Percentiles rank a stretch among this genome's conserved stretches.
phyloP scores from a whole-genome alignment of 2,329 filamentous ascomycete species.

The Aspergillus glaucus region DNA sequence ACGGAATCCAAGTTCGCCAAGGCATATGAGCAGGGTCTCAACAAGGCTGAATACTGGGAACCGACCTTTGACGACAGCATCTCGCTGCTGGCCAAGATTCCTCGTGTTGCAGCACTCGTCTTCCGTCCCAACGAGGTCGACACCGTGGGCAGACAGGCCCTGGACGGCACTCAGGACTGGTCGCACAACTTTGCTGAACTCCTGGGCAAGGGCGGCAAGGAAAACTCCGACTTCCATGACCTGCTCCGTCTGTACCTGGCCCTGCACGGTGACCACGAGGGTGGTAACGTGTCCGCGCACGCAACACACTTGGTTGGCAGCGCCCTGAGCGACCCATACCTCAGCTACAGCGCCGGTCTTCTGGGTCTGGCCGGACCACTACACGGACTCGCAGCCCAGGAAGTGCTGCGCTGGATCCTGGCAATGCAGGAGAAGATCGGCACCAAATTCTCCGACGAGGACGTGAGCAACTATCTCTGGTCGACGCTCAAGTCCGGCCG shows the following conservation, averaged over 20 bases:
- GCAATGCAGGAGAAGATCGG: conserved; percentile 92
- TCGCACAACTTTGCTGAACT: conserved; percentile 97
- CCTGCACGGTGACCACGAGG: conserved; percentile 96
- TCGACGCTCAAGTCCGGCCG: conserved; percentile 85
- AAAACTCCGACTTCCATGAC: conserved; percentile 74
- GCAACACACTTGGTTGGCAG: conserved; percentile 91
- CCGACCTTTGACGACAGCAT: conserved; percentile 95
- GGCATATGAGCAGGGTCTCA: conserved; percentile 81
- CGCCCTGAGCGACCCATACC: conserved; percentile 87
- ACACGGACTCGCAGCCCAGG: conserved; percentile 89
- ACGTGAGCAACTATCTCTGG: conserved; percentile 89
- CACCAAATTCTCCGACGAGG: conserved; percentile 66
- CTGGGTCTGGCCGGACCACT: conserved; percentile 92
- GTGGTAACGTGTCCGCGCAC: conserved; percentile 94
- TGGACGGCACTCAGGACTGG: conserved; percentile 88
- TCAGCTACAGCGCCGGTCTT: conserved; percentile 92
- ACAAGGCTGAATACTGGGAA: conserved; percentile 98
- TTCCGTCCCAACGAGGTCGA: conserved; percentile 79
- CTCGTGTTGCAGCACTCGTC: conserved; percentile 93
- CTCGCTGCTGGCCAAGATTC: conserved; percentile 88
- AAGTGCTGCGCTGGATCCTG: conserved; percentile 92
- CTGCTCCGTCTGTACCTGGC: conserved; percentile 89
- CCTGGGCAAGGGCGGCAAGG: conserved; percentile 79
- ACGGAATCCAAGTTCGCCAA: conserved; percentile 91
- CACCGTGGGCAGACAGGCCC: conserved; percentile 65